Conservation (phyloP, 2,329 filamentous ascomycete genomes). For the Xylaria sp. region DNA sequence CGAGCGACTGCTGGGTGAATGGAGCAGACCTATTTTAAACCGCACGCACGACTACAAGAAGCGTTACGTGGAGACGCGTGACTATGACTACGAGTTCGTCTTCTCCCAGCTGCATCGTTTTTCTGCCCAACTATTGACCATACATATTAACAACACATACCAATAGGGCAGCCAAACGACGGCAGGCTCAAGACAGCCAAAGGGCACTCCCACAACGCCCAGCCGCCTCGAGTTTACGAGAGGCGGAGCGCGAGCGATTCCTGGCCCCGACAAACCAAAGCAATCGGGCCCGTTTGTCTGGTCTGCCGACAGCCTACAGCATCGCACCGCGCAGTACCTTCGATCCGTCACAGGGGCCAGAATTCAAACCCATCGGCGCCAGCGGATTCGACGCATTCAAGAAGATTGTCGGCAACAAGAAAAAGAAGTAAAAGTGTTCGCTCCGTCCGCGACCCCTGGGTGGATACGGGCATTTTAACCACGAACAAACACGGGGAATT, state of each 20-base stretch:
- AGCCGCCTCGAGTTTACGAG: constrained; percentile 38
- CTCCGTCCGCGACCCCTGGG: background rate
- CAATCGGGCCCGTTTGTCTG: constrained; percentile 63
- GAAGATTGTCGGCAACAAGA: constrained; percentile 62
- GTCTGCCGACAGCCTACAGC: constrained; percentile 62
- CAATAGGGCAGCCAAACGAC: constrained; percentile 58
- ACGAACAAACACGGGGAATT: background rate
- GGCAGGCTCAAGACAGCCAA: constrained; percentile 49
- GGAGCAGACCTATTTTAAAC: constrained; percentile 93
- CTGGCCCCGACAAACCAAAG: constrained; percentile 60
- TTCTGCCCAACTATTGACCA: background rate
- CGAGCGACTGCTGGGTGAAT: constrained; percentile 89
- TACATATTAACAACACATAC: constrained; percentile 25
- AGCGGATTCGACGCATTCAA: constrained; percentile 68
- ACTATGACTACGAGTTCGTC: constrained; percentile 67
- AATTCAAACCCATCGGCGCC: constrained; percentile 66
- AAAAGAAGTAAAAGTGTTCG: constrained; percentile 57
- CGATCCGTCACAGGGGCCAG: constrained; percentile 55
- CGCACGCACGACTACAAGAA: constrained; percentile 95
- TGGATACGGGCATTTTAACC: background rate
- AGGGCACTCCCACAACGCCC: constrained; percentile 41
- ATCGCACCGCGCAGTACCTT: constrained; percentile 68
- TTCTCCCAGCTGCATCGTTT: background rate
- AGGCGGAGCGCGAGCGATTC: constrained; percentile 62
- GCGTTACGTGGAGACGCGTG: constrained; percentile 67